Evolutionary conservation across 208 protist genomes (phyloP).

Genomic region (Leishmania aethiopica): DNA sequence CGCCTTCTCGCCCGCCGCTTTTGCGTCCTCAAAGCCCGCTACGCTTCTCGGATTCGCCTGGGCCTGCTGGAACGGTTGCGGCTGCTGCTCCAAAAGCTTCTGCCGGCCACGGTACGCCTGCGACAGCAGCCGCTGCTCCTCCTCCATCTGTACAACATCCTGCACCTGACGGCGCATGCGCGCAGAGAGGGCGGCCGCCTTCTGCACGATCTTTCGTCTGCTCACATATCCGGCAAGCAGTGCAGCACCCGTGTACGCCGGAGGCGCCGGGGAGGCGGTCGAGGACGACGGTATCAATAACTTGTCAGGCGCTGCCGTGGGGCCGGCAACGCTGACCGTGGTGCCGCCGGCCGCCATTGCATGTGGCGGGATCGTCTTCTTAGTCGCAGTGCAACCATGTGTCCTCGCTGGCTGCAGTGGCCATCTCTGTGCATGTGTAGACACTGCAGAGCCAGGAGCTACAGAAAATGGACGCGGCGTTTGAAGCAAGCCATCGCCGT

Average conservation of each 20-base stretch:
- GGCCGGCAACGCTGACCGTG: not conserved
- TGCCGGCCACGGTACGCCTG: conserved; percentile 27
- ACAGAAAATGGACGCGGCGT: not conserved
- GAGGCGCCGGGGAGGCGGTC: not conserved
- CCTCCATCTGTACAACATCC: conserved; percentile 47
- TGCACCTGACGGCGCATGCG: conserved; percentile 42
- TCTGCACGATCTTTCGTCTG: conserved; percentile 36
- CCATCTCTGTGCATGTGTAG: not conserved
- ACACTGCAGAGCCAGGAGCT: not conserved
- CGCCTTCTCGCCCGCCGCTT: not conserved
- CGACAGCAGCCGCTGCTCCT: conserved; percentile 34
- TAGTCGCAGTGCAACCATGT: not conserved
- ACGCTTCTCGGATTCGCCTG: not conserved
- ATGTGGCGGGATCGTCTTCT: not conserved
- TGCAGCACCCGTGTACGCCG: conserved; percentile 22
- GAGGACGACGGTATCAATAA: not conserved
- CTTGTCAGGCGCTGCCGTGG: not conserved
- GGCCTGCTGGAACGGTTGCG: not conserved
- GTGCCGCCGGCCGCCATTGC: not conserved
- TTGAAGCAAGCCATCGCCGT: not conserved
- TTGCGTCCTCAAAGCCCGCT: not conserved
- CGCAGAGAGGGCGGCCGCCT: conserved; percentile 28
- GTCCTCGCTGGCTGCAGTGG: not conserved
- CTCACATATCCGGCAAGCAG: conserved; percentile 35
- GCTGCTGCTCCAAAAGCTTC: conserved; percentile 15